Evolutionary conservation across 2,329 filamentous ascomycete genomes (phyloP).

Genomic region (Ceratocystis diversiconidia): DNA sequence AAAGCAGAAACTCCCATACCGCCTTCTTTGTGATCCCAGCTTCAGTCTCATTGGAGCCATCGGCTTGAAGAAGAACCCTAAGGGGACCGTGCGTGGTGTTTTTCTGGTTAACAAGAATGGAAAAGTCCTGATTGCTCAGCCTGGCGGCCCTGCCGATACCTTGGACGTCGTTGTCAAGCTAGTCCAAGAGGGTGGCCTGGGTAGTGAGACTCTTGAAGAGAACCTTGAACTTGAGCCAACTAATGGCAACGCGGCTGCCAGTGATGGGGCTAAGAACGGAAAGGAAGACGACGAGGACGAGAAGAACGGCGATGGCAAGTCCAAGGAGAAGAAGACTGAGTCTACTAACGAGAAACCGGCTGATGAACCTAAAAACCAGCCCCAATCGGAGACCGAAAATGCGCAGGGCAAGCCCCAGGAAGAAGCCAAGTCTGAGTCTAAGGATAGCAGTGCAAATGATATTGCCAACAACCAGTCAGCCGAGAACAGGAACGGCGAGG

Average conservation of each 20-base stretch:
- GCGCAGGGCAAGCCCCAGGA: background rate
- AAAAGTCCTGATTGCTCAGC: constrained; percentile 60
- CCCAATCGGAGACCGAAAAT: constrained; percentile 5
- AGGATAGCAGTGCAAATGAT: background rate
- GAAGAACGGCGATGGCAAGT: constrained; percentile 14
- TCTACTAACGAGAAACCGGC: constrained; percentile 9
- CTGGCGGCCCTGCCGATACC: constrained; percentile 56
- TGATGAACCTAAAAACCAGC: constrained; percentile 13
- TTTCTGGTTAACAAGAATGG: constrained; percentile 74
- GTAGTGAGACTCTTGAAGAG: constrained; percentile 10
- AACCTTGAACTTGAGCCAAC: constrained; percentile 15
- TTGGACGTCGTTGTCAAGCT: constrained; percentile 62
- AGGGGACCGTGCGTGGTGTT: constrained; percentile 71
- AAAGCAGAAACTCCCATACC: constrained; percentile 80
- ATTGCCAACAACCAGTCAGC: background rate
- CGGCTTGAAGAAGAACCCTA: constrained; percentile 74
- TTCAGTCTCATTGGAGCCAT: constrained; percentile 67
- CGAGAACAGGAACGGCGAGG: background rate
- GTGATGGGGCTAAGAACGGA: constrained; percentile 1
- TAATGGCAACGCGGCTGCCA: background rate
- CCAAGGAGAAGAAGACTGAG: constrained; percentile 4
- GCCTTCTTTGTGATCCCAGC: constrained; percentile 69
- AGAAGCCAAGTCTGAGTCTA: background rate
- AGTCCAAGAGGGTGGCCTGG: constrained; percentile 34
- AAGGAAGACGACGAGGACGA: constrained; percentile 17